Evolutionary conservation across 225 moss, liverwort and hornwort genomes (phyloP).

Genomic region (Lunularia cruciata): DNA sequence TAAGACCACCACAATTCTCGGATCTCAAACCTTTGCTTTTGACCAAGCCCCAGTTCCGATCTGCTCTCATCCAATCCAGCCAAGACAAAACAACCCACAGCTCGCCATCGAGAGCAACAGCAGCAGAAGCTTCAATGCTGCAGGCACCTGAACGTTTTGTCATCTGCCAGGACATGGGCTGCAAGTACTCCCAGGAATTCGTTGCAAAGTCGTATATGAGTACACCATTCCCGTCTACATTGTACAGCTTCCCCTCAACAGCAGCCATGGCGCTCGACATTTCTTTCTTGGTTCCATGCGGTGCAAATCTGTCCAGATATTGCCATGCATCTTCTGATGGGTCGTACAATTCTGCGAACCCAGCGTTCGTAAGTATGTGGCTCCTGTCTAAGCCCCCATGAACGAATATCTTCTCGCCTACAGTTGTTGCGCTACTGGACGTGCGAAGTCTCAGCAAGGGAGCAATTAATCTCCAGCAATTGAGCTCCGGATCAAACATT

Average conservation of each 20-base stretch:
- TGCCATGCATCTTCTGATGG: constrained; percentile 7
- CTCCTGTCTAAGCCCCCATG: constrained; percentile 21
- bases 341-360: constrained; percentile 29
- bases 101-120: constrained; percentile 21
- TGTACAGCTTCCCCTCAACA: constrained; percentile 22
- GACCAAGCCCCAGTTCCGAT: constrained; percentile 24
- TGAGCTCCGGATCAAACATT: constrained; percentile 31
- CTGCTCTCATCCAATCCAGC: background rate
- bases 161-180: constrained; percentile 26
- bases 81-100: constrained; percentile 31
- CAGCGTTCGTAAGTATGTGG: background rate
- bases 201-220: constrained; percentile 3
- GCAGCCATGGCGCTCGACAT: constrained; percentile 16
- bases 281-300: background rate
- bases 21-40: constrained; percentile 17
- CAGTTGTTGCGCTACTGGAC: background rate
- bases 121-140: constrained; percentile 13
- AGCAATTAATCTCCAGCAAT: constrained; percentile 30
- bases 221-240: constrained; percentile 20
- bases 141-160: constrained; percentile 5
- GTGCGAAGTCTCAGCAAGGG: constrained; percentile 29
- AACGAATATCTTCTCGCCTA: constrained; percentile 15
- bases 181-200: constrained; percentile 12
- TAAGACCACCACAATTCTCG: background rate
- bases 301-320: constrained; percentile 19